These are phyloP conservation scores for Ambrosiella beaveri DNA, from an alignment of 2,329 filamentous ascomycete species.

Conservation along the genomic window DNA sequence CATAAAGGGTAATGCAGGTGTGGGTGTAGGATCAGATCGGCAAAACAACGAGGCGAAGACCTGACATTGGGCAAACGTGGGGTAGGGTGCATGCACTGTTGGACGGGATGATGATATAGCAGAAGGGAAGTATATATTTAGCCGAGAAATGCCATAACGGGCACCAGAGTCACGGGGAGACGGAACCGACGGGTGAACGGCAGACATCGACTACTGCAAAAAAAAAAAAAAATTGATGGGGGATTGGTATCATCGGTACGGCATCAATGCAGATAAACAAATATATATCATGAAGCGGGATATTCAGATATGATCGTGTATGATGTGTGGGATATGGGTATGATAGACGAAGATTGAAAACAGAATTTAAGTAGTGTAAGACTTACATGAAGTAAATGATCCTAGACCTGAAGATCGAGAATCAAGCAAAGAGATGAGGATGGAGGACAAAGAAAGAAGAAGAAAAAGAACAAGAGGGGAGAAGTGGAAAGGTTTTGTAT, in stretches of 20 bases:
- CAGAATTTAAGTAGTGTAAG: not conserved
- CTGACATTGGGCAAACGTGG: not conserved
- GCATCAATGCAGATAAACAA: not conserved
- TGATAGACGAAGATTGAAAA: not conserved
- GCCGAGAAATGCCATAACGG: not conserved
- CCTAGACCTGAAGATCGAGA: conserved; percentile 12
- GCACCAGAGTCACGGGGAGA: not conserved
- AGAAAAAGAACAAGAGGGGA: conserved; percentile 9
- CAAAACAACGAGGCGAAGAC: not conserved
- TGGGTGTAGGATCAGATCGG: not conserved
- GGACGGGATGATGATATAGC: not conserved
- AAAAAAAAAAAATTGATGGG: not conserved
- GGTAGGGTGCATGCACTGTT: not conserved
- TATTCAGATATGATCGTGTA: no score
- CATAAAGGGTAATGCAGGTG: no score
- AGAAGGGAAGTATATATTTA: not conserved
- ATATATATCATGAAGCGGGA: not conserved
- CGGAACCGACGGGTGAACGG: not conserved
- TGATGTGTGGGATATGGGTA: no score
- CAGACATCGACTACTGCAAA: no score
- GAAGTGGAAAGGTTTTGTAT: conserved; percentile 13
- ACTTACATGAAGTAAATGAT: conserved; percentile 13
- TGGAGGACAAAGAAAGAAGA: conserved; percentile 13
- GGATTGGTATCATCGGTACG: not conserved
- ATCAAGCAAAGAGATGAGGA: conserved; percentile 4